Conservation (phyloP, 495 filamentous ascomycete species). For the Penicillium paxilli region DNA sequence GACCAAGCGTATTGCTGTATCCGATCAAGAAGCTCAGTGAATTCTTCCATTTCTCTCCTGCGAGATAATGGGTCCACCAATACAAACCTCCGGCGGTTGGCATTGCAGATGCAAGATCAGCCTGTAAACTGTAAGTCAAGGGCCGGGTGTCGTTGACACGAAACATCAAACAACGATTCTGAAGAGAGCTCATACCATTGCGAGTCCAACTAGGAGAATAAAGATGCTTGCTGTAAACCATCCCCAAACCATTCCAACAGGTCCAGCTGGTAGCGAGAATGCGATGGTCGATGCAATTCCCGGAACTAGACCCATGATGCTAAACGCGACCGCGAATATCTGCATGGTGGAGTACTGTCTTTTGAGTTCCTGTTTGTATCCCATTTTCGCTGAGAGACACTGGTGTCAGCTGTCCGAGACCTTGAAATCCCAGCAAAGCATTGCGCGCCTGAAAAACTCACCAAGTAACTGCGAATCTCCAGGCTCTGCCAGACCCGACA, state of each 20-base stretch:
- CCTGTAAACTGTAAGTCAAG: slow-evolving; percentile 25
- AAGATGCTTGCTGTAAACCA: slow-evolving; percentile 66
- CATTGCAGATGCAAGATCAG: slow-evolving; percentile 68
- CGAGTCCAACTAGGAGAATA: slow-evolving; percentile 65
- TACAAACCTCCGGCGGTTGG: slow-evolving; percentile 68
- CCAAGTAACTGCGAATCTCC: slow-evolving; percentile 28
- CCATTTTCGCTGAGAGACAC: slow-evolving; percentile 41
- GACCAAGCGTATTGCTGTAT: slow-evolving; percentile 69
- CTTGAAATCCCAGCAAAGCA: background rate
- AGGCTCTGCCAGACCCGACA: background rate
- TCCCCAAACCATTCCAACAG: slow-evolving; percentile 70
- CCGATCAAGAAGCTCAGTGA: slow-evolving; percentile 67
- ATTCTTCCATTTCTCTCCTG: slow-evolving; percentile 56
- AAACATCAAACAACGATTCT: background rate
- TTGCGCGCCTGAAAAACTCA: slow-evolving; percentile 5
- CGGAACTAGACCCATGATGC: slow-evolving; percentile 69
- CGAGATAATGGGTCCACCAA: slow-evolving; percentile 73
- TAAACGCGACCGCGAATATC: slow-evolving; percentile 70
- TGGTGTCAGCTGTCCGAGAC: slow-evolving; percentile 3
- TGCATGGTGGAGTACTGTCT: slow-evolving; percentile 65
- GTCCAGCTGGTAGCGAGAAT: slow-evolving; percentile 67
- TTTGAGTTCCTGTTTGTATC: slow-evolving; percentile 70
- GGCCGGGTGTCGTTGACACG: no score
- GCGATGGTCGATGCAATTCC: slow-evolving; percentile 66
- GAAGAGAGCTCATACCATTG: slow-evolving; percentile 47